Evolutionary conservation across 257 asterid genomes (phyloP).

Genomic region (Misopates orontium): DNA sequence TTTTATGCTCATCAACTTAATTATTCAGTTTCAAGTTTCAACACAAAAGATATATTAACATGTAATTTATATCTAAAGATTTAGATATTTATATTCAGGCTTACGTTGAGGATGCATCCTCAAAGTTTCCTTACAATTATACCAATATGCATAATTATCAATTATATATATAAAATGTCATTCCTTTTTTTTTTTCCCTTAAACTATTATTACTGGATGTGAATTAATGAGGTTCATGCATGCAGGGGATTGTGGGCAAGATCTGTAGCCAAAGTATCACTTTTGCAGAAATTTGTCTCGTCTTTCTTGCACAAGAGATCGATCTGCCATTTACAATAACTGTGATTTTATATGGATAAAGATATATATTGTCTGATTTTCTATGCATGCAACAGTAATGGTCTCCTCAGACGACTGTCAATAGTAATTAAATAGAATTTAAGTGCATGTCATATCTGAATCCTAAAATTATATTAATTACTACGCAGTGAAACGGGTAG

Average conservation of each 20-base stretch:
- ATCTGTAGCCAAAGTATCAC: slow-evolving; percentile 7
- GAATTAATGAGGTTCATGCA: neutral
- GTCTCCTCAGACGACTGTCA: neutral
- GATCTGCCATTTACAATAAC: neutral
- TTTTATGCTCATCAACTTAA: too few relatives aligned
- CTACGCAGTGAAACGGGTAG: slow-evolving; percentile 8
- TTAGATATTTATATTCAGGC: too few relatives aligned
- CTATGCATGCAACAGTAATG: slow-evolving; percentile 2
- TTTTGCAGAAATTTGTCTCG: slow-evolving; percentile 34
- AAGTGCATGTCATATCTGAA: slow-evolving; percentile 14
- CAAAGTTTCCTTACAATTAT: too few relatives aligned
- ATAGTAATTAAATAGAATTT: neutral
- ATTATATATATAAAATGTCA: too few relatives aligned
- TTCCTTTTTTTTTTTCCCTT: too few relatives aligned
- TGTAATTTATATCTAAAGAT: too few relatives aligned
- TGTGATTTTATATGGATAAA: neutral
- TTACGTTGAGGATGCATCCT: too few relatives aligned
- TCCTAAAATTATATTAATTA: slow-evolving; percentile 11
- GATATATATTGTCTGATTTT: slow-evolving; percentile 23
- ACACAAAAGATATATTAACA: too few relatives aligned
- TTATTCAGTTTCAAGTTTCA: too few relatives aligned
- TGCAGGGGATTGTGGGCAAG: slow-evolving; percentile 12
- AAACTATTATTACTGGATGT: too few relatives aligned
- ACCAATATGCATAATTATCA: too few relatives aligned
- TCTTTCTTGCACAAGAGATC: neutral